These are phyloP conservation scores for Picea sitchensis DNA, from an alignment of 75 land plant species.

Conservation along the genomic window DNA sequence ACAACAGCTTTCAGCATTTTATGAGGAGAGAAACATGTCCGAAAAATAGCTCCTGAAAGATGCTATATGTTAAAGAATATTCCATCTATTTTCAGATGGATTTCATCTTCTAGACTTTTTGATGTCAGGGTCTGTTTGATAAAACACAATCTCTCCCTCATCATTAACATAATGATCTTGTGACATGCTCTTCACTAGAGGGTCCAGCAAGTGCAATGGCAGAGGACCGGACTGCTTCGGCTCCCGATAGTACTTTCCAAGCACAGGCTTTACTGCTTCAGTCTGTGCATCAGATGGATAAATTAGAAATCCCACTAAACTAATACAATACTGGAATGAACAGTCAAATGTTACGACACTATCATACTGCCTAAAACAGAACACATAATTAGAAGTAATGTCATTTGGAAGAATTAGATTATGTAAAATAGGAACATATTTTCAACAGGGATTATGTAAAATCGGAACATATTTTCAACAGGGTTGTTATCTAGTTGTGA, in stretches of 20 bases:
- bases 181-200: conserved; percentile 55
- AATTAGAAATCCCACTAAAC: neutral
- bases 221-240: conserved; percentile 76
- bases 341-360: neutral
- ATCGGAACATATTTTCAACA: no score
- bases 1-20: no score
- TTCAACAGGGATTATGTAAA: no score
- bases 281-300: conserved; percentile 43
- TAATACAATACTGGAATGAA: neutral
- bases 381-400: neutral
- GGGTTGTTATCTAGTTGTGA: neutral
- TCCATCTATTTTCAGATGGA: no score
- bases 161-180: conserved; percentile 82
- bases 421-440: no score
- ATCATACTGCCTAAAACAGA: neutral
- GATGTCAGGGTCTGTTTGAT: conserved; percentile 52
- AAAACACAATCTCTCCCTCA: conserved; percentile 71
- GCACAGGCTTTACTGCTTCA: conserved; percentile 76
- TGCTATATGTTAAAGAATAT: no score
- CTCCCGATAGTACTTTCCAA: conserved; percentile 83
- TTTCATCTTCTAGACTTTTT: no score
- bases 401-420: neutral
- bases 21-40: no score
- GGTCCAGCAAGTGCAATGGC: conserved; percentile 66
- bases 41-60: no score